phyloP scores from a whole-genome alignment of 169 alveolate species.

The Babesia gibsoni region DNA sequence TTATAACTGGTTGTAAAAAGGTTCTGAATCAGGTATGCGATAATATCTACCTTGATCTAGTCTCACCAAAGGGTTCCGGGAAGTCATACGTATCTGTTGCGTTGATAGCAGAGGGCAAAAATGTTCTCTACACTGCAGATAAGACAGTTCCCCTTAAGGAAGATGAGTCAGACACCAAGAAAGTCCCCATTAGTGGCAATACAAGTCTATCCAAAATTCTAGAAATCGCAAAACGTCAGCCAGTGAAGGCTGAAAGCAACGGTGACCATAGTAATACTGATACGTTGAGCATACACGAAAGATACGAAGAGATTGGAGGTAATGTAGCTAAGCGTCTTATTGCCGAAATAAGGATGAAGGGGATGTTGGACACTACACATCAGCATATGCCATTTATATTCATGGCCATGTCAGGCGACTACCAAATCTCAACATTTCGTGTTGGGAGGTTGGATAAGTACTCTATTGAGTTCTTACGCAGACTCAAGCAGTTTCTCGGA shows the following conservation, averaged over 20 bases:
- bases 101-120: slow-evolving; percentile 55
- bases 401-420: slow-evolving; percentile 64
- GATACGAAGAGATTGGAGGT: slow-evolving; percentile 41
- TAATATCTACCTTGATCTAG: slow-evolving; percentile 46
- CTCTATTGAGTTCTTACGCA: slow-evolving; percentile 23
- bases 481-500: slow-evolving; percentile 33
- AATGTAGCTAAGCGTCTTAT: slow-evolving; percentile 38
- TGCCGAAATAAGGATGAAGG: slow-evolving; percentile 43
- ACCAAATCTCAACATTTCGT: slow-evolving; percentile 39
- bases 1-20: slow-evolving; percentile 40
- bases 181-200: slow-evolving; percentile 15
- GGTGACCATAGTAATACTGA: background rate
- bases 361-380: slow-evolving; percentile 56
- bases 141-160: slow-evolving; percentile 8
- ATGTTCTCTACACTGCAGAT: slow-evolving; percentile 41
- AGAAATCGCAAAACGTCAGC: slow-evolving; percentile 22
- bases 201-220: slow-evolving; percentile 38
- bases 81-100: slow-evolving; percentile 43
- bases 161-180: background rate
- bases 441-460: slow-evolving; percentile 40
- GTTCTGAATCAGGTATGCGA: slow-evolving; percentile 50
- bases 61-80: slow-evolving; percentile 41
- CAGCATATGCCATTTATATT: slow-evolving; percentile 56
- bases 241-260: background rate
- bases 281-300: slow-evolving; percentile 18